Evolutionary conservation across 2,329 filamentous ascomycete species (phyloP), one percentile per base, ranked within the genome.

Genomic region (Thermothelomyces thermophilus): DNA sequence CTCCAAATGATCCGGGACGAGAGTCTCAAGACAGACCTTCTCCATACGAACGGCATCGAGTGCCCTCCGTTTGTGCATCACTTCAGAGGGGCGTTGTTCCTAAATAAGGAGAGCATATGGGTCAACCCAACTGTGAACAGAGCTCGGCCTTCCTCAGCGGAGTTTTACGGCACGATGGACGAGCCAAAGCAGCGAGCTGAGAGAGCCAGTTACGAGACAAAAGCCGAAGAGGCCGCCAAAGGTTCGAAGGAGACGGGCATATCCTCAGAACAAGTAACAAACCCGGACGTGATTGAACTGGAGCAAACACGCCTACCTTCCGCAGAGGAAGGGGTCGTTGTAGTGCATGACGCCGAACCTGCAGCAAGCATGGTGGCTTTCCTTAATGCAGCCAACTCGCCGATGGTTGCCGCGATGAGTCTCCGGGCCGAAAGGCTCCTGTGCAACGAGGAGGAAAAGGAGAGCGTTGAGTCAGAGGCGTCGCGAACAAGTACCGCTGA

Each of bases 1-100:
- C n/a, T 37, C 9, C 40, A 48, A 3, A 50, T 55, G 53, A 55
- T 55, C 14, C 28, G 19, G 14, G 11, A 7, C 1, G 53, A 55
- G 41, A 50, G 44, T 17, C 13, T 5, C 26, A 50, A 37, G 26
- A 45, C 47, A 5, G 47, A 48, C 20, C 24, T 41, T 6, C 26
- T 53, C 26, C 7, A 43, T 6, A 13, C 37, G 22, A 7, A 48
- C 17, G 42, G 30, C 13, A n/a, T 51, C 4, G 47, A 56, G 19
- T 14, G 8, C 19, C 10, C 16, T n/a, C 19, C 34, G n/a, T 13
- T 37, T 2, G 34, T 28, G 20, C 4, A 42, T 6, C 31, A 40
- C 2, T 33, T 20, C 3, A 11, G 57, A 13, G 16, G 28, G 11
- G 16, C 41, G 17, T 19, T 58, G 17, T 53, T 57, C 39, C 33